Conservation (phyloP, 148 eudicot genomes). For the Fagopyrum tataricum region DNA sequence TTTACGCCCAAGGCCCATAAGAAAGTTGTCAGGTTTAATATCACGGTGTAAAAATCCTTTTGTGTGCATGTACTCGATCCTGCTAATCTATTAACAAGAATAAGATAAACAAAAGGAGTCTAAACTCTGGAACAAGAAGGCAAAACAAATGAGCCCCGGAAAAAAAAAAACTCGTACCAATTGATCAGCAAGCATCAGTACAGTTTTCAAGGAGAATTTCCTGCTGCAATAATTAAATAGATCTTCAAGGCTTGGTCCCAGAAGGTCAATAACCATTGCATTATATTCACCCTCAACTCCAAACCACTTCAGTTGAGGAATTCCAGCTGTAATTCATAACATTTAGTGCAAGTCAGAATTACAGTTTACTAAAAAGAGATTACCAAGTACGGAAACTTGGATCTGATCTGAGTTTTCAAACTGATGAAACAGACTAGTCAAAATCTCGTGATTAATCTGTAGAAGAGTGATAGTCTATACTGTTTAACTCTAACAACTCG, state of each 20-base stretch:
- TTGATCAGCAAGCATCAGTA: constrained; percentile 62
- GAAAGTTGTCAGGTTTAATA: constrained; percentile 58
- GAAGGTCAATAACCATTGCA: constrained; percentile 60
- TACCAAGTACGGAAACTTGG: too few species aligned
- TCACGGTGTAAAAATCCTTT: constrained; percentile 61
- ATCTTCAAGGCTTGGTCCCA: constrained; percentile 59
- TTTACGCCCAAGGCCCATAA: constrained; percentile 56
- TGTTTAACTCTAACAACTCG: too few species aligned
- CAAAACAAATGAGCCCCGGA: neutral
- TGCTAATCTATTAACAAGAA: constrained; percentile 32
- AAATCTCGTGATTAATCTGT: too few species aligned
- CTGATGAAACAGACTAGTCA: too few species aligned
- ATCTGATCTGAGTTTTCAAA: too few species aligned
- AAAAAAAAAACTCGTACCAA: constrained; percentile 24
- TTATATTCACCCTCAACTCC: constrained; percentile 55
- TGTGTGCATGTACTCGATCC: constrained; percentile 62
- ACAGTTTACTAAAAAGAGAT: neutral
- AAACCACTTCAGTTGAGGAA: constrained; percentile 51
- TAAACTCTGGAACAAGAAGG: constrained; percentile 1
- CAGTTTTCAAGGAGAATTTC: constrained; percentile 42
- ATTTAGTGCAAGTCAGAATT: neutral
- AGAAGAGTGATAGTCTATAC: too few species aligned
- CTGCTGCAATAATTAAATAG: constrained; percentile 50
- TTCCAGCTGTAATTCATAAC: constrained; percentile 33
- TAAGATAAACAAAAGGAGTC: constrained; percentile 2